Evolutionary conservation across 306 rosid genomes (phyloP).

Genomic region (Biancaea sappan): DNA sequence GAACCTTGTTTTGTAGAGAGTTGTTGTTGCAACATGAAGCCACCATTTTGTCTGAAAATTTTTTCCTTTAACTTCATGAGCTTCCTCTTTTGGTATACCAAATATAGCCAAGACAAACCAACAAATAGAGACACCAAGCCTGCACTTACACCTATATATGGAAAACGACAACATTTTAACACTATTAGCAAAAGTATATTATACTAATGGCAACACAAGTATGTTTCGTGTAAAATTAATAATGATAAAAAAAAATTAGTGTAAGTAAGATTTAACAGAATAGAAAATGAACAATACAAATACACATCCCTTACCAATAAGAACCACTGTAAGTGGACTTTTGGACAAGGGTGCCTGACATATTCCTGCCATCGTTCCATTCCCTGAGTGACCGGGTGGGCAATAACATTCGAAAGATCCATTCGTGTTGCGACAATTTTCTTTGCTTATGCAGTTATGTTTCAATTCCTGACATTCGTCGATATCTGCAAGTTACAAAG

Average conservation of each 20-base stretch:
- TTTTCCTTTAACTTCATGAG: slow-evolving; percentile 28
- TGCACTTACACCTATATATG: background rate
- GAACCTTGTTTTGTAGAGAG: slow-evolving; percentile 14
- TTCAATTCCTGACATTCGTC: background rate
- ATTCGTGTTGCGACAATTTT: background rate
- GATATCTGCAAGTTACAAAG: background rate
- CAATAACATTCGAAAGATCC: background rate
- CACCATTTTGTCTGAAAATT: slow-evolving; percentile 39
- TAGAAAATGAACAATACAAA: background rate
- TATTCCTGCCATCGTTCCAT: background rate
- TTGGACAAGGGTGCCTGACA: background rate
- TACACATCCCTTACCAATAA: background rate
- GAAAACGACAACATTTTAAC: background rate
- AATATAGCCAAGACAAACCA: slow-evolving; percentile 16
- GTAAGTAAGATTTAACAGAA: too few species aligned
- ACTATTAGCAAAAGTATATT: too few species aligned
- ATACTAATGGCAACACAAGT: too few species aligned
- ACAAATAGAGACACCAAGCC: slow-evolving; percentile 6
- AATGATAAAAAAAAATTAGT: too few species aligned
- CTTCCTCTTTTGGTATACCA: too few species aligned
- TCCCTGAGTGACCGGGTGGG: background rate
- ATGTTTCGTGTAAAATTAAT: too few species aligned
- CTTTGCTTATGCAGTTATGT: background rate
- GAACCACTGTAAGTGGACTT: background rate
- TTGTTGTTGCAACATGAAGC: slow-evolving; percentile 25